These are phyloP conservation scores for Aspergillus alliaceus DNA, from an alignment of 2,329 filamentous ascomycete species.

Conservation along the genomic window DNA sequence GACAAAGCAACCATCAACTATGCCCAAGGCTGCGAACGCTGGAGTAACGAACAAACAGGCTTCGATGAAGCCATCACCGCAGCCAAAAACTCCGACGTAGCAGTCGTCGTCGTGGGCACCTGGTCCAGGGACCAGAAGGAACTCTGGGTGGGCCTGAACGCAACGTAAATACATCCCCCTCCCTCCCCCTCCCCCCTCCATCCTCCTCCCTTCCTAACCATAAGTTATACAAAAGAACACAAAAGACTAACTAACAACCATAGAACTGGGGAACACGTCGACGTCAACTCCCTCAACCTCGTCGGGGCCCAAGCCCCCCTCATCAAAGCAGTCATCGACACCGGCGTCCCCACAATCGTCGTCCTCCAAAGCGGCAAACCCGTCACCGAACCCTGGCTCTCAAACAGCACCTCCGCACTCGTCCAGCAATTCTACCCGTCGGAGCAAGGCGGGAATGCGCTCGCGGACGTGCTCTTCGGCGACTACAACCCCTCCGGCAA, in stretches of 20 bases:
- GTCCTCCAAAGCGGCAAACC: slow-evolving; percentile 71
- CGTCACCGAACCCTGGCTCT: slow-evolving; percentile 72
- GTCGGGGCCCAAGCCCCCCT: slow-evolving; percentile 69
- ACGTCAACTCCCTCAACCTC: slow-evolving; percentile 62
- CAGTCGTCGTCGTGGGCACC: slow-evolving; percentile 72
- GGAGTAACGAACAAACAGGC: slow-evolving; percentile 68
- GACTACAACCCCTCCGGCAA: slow-evolving; percentile 66
- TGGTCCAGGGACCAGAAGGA: slow-evolving; percentile 73
- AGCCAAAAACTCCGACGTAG: slow-evolving; percentile 67
- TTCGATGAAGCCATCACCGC: slow-evolving; percentile 66
- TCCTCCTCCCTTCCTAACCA: background rate
- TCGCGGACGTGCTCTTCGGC: slow-evolving; percentile 67
- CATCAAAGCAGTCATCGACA: slow-evolving; percentile 66
- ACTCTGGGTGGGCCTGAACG: slow-evolving; percentile 69
- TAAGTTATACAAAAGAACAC: background rate
- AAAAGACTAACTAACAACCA: background rate
- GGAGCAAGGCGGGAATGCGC: slow-evolving; percentile 65
- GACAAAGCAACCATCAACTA: slow-evolving; percentile 62
- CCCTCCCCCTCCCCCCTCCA: too few species aligned
- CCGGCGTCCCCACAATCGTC: slow-evolving; percentile 66
- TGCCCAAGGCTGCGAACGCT: slow-evolving; percentile 69
- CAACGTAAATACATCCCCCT: slow-evolving; percentile 48
- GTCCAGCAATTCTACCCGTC: slow-evolving; percentile 75
- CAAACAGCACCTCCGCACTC: slow-evolving; percentile 62
- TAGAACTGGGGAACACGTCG: slow-evolving; percentile 69